Percentiles rank a stretch among this genome's conserved stretches.
Evolutionary conservation across 352 stramenopile species (phyloP).

Genomic region (Phytophthora podocarpi): DNA sequence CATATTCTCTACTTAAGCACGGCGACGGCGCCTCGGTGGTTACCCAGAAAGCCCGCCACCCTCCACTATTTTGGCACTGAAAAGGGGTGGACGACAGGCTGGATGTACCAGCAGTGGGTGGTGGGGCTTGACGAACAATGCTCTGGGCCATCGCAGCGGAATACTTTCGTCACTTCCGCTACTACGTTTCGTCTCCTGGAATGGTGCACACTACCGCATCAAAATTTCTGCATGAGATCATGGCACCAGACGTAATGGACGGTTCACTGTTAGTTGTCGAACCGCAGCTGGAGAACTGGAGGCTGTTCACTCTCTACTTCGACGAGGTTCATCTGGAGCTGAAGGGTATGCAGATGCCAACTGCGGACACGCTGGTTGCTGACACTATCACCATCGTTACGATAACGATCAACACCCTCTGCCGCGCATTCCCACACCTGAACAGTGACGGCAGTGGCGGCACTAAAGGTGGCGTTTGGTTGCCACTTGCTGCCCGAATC

Average conservation of each 20-base stretch:
- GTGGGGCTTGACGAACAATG: constrained; percentile 12
- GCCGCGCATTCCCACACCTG: not conserved
- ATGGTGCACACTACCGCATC: not conserved
- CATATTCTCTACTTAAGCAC: no score
- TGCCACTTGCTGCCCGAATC: not conserved
- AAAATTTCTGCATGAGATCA: not conserved
- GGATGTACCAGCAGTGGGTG: constrained; percentile 10
- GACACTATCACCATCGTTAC: not conserved
- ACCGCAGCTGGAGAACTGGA: constrained; percentile 1
- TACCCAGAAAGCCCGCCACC: not conserved
- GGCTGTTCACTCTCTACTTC: not conserved
- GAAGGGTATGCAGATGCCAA: not conserved
- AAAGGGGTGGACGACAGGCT: constrained; percentile 7
- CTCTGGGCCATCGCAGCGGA: not conserved
- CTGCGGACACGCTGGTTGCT: not conserved
- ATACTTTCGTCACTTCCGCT: constrained; percentile 15
- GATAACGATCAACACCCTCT: not conserved
- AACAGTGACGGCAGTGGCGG: constrained; percentile 9
- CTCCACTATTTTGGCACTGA: constrained; percentile 9
- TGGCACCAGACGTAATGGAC: not conserved
- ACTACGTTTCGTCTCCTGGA: constrained; percentile 1
- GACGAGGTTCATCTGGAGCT: not conserved
- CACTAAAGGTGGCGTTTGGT: not conserved
- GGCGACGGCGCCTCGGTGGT: not conserved
- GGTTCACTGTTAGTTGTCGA: not conserved